Percentiles rank a stretch among this genome's conserved stretches.
phyloP scores from a whole-genome alignment of 148 eudicot species.

The Spergularia bocconei region DNA sequence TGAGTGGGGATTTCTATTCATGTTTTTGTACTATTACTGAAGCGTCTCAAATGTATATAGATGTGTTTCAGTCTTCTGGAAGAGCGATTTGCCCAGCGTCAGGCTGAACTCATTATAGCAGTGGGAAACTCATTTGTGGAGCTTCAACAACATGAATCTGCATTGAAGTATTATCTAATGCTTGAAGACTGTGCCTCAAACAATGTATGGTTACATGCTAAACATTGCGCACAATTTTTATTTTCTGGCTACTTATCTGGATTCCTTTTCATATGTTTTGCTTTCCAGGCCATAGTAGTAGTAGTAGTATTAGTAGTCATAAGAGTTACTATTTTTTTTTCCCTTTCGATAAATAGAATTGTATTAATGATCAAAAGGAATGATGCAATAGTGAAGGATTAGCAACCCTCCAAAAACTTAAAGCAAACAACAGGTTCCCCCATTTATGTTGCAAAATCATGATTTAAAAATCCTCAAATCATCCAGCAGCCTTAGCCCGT shows the following conservation, averaged over 20 bases:
- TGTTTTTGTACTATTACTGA: constrained; percentile 22
- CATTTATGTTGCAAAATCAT: too few relatives aligned
- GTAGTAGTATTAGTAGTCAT: too few relatives aligned
- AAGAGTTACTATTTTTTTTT: too few relatives aligned
- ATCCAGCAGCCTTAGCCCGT: too few relatives aligned
- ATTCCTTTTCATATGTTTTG: neutral
- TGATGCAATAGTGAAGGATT: too few relatives aligned
- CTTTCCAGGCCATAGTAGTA: neutral
- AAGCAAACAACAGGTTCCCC: too few relatives aligned
- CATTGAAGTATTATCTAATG: constrained; percentile 72
- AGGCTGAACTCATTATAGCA: constrained; percentile 44
- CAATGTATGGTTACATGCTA: constrained; percentile 40
- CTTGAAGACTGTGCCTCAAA: constrained; percentile 44
- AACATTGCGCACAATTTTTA: neutral
- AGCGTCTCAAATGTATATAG: constrained; percentile 40
- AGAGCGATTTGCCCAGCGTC: constrained; percentile 37
- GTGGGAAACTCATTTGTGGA: constrained; percentile 60
- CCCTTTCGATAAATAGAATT: too few relatives aligned
- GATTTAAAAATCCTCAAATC: too few relatives aligned
- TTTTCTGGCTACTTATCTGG: neutral
- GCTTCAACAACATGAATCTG: constrained; percentile 54
- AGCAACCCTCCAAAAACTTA: too few relatives aligned
- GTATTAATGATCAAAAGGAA: too few relatives aligned
- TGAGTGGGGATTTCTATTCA: neutral
- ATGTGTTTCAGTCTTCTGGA: constrained; percentile 52